Conservation (phyloP, 1,284 basidiomycete genomes). For the Irpex lacteus region DNA sequence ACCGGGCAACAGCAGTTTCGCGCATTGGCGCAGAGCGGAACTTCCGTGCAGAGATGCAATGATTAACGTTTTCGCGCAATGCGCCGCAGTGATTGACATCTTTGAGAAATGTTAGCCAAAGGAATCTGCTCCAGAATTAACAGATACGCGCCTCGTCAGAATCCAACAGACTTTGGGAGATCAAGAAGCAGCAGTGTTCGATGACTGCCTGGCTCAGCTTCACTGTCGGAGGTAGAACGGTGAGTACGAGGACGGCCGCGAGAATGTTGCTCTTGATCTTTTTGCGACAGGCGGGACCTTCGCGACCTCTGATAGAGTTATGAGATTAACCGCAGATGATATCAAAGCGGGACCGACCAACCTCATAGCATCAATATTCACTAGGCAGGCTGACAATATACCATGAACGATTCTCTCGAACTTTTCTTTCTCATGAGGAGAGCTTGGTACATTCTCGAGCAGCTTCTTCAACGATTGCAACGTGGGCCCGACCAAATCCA, state of each 20-base stretch:
- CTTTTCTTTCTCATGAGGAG: conserved; percentile 33
- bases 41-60: conserved; percentile 59
- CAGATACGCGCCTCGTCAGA: conserved; percentile 57
- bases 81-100: conserved; percentile 82
- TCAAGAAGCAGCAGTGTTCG: conserved; percentile 83
- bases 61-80: conserved; percentile 84
- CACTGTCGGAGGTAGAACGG: conserved; percentile 68
- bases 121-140: neutral
- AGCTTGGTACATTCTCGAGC: conserved; percentile 44
- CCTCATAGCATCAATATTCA: conserved; percentile 92
- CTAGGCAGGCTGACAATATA: conserved; percentile 79
- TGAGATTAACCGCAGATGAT: neutral
- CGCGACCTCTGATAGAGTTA: conserved; percentile 59
- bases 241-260: conserved; percentile 83
- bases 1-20: conserved; percentile 77
- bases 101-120: conserved; percentile 28
- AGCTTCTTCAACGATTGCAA: conserved; percentile 77
- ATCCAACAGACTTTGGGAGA: conserved; percentile 74
- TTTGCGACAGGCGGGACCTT: conserved; percentile 72
- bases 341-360: conserved; percentile 33
- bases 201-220: conserved; percentile 75
- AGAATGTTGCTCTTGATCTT: conserved; percentile 93
- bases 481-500: conserved; percentile 78
- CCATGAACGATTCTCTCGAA: conserved; percentile 77
- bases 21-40: conserved; percentile 69